Base-by-base conservation (phyloP, 306 rosid species). In the Crotalaria pallida region DNA sequence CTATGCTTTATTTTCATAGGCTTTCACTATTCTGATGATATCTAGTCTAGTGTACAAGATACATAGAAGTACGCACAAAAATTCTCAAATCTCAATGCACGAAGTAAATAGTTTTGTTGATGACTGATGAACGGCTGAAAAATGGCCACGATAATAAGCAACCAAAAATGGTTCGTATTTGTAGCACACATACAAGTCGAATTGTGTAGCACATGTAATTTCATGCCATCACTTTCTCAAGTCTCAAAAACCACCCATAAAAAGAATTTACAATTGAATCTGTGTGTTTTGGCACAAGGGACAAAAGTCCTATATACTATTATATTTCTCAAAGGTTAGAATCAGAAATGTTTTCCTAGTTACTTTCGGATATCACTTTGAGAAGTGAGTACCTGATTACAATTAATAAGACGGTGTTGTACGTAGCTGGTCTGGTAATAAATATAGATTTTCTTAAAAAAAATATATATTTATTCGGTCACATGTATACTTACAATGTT, bases 201-300 rank as follows among this genome's bases (percentile, higher is more conserved):
- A 63, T 24, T 65, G 12, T 49, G 18, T 16, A 5, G 18, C 29
- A 16, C n/a, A 17, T 43, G 67, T 27, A 12, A 45, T 9, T 8
- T 6, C 43, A 56, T 33, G 33, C 33, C 34, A 50, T 33, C 61
- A 57, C 57, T 31, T n/a, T n/a, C n/a, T n/a, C n/a, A n/a, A n/a
- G n/a, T n/a, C 49, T 11, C 15, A n/a, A 44, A 72, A 72, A 47
- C 75, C 66, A 70, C 45, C 47, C 4, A 29, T 45, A 21, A 38
- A 53, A 17, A 17, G 24, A 7, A 33, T 24, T 24, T n/a, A n/a
- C n/a, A n/a, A n/a, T 36, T 18, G 15, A 45, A 64, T 45, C 45
- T 59, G 68, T 70, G 75, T 70, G 75, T 70, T 43, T 70, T 43
- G 58, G 45, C 11, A 40, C 47, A 67, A 18, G 9, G 4, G 31